A percentile compares a stretch with the other conserved stretches of the same genome.
These are phyloP conservation scores for Starmera stellimalicola DNA, from an alignment of 1,139 yeast species.

Conservation along the genomic window DNA sequence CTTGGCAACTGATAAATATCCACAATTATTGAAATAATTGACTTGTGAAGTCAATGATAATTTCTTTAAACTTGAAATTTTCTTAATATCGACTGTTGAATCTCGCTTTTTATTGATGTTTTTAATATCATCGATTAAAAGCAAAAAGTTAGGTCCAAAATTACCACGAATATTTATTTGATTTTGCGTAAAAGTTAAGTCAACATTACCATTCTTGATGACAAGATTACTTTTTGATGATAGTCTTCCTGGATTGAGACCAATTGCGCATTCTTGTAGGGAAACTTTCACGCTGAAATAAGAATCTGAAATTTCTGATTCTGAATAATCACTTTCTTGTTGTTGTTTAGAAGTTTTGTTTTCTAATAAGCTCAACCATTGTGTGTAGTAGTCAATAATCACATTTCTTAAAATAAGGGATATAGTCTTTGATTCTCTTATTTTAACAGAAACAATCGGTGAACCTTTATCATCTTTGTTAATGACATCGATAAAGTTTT, in stretches of 20 bases:
- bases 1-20: constrained; percentile 37
- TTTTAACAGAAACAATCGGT: constrained; percentile 26
- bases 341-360: neutral
- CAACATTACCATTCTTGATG: constrained; percentile 43
- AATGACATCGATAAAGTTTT: constrained; percentile 25
- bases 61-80: constrained; percentile 1
- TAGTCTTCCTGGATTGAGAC: constrained; percentile 51
- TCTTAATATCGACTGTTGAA: neutral
- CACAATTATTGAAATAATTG: constrained; percentile 26
- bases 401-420: constrained; percentile 37
- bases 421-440: constrained; percentile 18
- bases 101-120: constrained; percentile 18
- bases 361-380: constrained; percentile 35
- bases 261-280: constrained; percentile 44
- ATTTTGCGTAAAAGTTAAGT: constrained; percentile 30
- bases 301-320: constrained; percentile 1
- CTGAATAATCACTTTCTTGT: neutral
- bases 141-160: constrained; percentile 33
- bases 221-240: constrained; percentile 41
- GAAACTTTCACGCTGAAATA: constrained; percentile 33
- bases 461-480: constrained; percentile 21
- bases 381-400: constrained; percentile 42
- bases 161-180: constrained; percentile 32
- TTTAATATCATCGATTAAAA: constrained; percentile 49
- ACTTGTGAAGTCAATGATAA: constrained; percentile 24